A percentile compares a stretch with the other conserved stretches of the same genome.
These are phyloP conservation scores for Acorus gramineus DNA, from an alignment of 106 monocot species.

Conservation along the genomic window DNA sequence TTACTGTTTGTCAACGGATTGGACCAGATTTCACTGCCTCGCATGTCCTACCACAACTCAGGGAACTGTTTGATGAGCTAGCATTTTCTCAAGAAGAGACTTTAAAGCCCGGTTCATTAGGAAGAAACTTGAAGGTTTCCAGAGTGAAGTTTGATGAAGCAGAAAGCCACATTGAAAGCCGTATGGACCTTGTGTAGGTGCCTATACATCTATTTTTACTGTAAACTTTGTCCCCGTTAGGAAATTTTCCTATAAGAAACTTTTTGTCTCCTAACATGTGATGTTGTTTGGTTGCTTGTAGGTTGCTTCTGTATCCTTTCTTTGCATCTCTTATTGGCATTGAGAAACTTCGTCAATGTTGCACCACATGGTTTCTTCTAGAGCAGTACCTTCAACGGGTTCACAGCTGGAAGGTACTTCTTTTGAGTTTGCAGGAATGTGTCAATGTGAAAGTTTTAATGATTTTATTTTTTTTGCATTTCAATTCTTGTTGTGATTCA, in stretches of 20 bases:
- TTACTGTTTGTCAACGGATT: conserved; percentile 61
- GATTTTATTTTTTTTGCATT: neutral
- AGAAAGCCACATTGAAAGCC: conserved; percentile 30
- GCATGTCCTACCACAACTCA: conserved; percentile 73
- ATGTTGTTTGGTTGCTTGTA: conserved; percentile 13
- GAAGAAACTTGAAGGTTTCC: conserved; percentile 24
- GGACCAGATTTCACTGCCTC: conserved; percentile 62
- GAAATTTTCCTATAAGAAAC: neutral
- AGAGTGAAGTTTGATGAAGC: conserved; percentile 23
- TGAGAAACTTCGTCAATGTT: conserved; percentile 83
- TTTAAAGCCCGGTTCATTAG: conserved; percentile 15
- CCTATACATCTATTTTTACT: neutral
- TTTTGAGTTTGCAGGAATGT: neutral
- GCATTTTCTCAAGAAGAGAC: conserved; percentile 49
- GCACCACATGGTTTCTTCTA: conserved; percentile 80
- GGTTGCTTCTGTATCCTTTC: conserved; percentile 77
- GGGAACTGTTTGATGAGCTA: conserved; percentile 73
- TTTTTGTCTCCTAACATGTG: neutral
- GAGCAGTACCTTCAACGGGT: conserved; percentile 74
- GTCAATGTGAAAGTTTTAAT: neutral
- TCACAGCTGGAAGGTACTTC: conserved; percentile 67
- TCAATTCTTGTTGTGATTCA: conserved; percentile 12
- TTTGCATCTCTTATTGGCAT: conserved; percentile 77
- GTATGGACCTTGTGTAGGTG: conserved; percentile 83
- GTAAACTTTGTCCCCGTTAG: no score